Evolutionary conservation across 2,329 filamentous ascomycete species (phyloP).

Genomic region (Pseudogymnoascus sp.): DNA sequence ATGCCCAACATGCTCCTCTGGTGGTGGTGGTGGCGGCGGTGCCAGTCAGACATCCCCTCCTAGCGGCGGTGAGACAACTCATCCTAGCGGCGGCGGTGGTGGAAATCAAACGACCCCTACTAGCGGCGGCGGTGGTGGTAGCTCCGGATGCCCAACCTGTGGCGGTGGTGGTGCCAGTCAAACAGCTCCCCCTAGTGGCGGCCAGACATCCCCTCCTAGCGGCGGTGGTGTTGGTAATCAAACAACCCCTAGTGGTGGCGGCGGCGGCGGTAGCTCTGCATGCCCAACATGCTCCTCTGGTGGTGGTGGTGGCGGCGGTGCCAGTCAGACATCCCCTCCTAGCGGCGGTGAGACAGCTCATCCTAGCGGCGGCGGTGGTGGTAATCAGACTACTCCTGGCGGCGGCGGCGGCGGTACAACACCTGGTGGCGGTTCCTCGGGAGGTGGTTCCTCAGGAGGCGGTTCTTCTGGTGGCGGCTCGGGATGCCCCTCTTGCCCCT

Average conservation of each 20-base stretch:
- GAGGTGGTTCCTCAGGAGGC: not conserved
- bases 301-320: not conserved
- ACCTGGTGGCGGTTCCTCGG: not conserved
- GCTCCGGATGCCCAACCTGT: no score
- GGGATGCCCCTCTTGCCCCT: not conserved
- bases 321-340: not conserved
- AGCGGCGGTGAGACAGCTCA: not conserved
- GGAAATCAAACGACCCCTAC: not conserved
- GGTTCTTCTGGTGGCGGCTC: not conserved
- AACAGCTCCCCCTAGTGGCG: not conserved
- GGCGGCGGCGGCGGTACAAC: not conserved
- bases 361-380: not conserved
- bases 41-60: not conserved
- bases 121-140: not conserved
- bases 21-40: not conserved
- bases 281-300: not conserved
- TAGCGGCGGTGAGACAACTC: not conserved
- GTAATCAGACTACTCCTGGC: not conserved
- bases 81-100: not conserved
- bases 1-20: not conserved
- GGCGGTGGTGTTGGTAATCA: not conserved
- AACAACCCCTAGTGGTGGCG: not conserved
- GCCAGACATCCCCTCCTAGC: not conserved
- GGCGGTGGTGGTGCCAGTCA: not conserved
- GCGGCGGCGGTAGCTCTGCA: not conserved